Evolutionary conservation across 805 yeast species (phyloP).

Genomic region (Cyberlindnera sargentensis): DNA sequence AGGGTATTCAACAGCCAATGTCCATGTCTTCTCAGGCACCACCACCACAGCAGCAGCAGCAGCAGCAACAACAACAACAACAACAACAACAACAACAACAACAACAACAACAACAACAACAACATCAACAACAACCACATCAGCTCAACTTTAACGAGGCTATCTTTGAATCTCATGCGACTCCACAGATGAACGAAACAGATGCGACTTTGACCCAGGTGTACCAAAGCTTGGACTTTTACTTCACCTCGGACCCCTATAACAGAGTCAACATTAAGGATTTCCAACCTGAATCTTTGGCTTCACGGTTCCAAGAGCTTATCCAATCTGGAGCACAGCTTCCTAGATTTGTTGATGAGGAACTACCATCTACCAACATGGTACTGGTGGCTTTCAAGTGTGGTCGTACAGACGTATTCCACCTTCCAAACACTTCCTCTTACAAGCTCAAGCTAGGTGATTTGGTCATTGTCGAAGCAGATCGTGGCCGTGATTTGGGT

Average conservation of each 20-base stretch:
- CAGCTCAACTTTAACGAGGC: slow-evolving; percentile 8
- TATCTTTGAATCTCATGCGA: slow-evolving; percentile 6
- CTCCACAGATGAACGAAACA: slow-evolving; percentile 10
- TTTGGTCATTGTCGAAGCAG: slow-evolving; percentile 76
- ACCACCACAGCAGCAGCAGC: slow-evolving; percentile 6
- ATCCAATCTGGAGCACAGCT: slow-evolving; percentile 14
- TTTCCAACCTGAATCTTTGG: slow-evolving; percentile 5
- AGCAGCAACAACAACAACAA: slow-evolving; percentile 3
- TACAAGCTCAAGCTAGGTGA: slow-evolving; percentile 47
- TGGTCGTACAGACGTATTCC: slow-evolving; percentile 73
- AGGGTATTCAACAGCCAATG: no score
- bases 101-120: background rate
- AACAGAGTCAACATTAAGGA: slow-evolving; percentile 18
- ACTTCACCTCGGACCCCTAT: slow-evolving; percentile 20
- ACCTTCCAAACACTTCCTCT: slow-evolving; percentile 34
- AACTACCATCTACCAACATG: slow-evolving; percentile 30
- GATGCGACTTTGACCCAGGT: slow-evolving; percentile 11
- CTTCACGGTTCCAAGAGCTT: slow-evolving; percentile 7
- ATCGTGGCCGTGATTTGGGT: slow-evolving; percentile 77
- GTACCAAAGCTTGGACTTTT: slow-evolving; percentile 18
- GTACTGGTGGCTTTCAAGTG: slow-evolving; percentile 71
- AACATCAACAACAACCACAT: background rate
- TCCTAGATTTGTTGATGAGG: slow-evolving; percentile 18
- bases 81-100: background rate
- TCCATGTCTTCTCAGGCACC: no score